A percentile compares a stretch with the other conserved stretches of the same genome.
Evolutionary conservation across 371 early-diverging fungal genomes (phyloP).

Genomic region (Polyrhizophydium stewartii): DNA sequence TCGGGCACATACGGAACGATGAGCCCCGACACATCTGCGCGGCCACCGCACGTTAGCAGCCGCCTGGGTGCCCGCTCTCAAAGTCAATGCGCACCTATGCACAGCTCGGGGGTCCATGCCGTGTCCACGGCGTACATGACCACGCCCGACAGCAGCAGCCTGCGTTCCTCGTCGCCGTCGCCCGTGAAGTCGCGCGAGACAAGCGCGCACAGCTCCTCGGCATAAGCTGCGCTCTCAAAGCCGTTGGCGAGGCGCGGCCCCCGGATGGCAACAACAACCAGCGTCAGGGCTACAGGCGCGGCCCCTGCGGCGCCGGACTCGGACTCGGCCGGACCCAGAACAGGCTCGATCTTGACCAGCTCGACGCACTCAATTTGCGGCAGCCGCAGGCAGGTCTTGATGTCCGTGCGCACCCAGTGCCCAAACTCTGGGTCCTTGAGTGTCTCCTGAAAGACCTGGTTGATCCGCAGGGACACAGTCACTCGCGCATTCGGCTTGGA

Average conservation of each 20-base stretch:
- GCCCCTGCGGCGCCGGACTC: conserved; percentile 6
- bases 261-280: conserved; percentile 12
- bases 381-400: conserved; percentile 9
- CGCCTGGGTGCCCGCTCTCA: background rate
- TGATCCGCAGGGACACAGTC: conserved; percentile 13
- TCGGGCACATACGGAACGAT: conserved; percentile 26
- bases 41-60: background rate
- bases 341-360: conserved; percentile 2
- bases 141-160: conserved; percentile 15
- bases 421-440: conserved; percentile 17
- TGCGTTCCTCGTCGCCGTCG: conserved; percentile 4
- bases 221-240: conserved; percentile 25
- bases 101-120: conserved; percentile 20
- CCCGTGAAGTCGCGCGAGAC: conserved; percentile 4
- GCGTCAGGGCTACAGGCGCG: background rate
- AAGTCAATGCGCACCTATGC: conserved; percentile 16
- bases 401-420: conserved; percentile 12
- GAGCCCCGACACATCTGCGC: conserved; percentile 22
- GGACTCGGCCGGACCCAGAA: conserved; percentile 8
- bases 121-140: conserved; percentile 18
- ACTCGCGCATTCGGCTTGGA: conserved; percentile 12
- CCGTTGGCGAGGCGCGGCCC: conserved; percentile 5
- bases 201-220: conserved; percentile 24
- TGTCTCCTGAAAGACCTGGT: conserved; percentile 3
- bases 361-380: background rate